Evolutionary conservation across 2,329 filamentous ascomycete species (phyloP).

Genomic region (Venturia aucupariae): DNA sequence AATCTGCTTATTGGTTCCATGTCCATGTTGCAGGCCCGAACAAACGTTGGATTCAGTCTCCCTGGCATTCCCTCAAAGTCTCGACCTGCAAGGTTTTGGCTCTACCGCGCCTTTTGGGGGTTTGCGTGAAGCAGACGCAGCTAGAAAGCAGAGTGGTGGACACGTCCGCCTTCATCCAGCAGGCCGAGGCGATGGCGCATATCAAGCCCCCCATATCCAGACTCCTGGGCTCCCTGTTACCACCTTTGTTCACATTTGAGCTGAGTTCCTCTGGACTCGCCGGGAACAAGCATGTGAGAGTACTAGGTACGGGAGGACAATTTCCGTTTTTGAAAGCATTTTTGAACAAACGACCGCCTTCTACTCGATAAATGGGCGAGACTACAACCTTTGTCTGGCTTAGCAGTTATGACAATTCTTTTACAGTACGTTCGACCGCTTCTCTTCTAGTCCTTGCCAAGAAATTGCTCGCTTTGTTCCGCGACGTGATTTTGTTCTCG

Average conservation of each 20-base stretch:
- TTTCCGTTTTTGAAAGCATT: neutral
- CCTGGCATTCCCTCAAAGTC: neutral
- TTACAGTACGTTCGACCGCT: neutral
- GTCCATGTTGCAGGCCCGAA: neutral
- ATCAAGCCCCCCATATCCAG: neutral
- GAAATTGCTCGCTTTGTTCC: too few relatives aligned
- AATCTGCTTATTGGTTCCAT: neutral
- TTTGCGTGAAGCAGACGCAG: neutral
- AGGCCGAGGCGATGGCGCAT: neutral
- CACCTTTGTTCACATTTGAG: neutral
- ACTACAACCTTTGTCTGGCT: neutral
- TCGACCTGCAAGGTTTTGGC: neutral
- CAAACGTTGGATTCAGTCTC: neutral
- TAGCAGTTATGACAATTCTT: neutral
- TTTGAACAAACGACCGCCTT: neutral
- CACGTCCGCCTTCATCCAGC: neutral
- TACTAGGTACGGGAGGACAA: neutral
- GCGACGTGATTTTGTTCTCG: neutral
- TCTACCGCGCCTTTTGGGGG: neutral
- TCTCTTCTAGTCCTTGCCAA: neutral
- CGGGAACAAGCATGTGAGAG: slow-evolving; percentile 1
- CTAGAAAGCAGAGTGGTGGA: neutral
- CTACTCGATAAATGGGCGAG: neutral
- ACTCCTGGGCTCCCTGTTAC: neutral
- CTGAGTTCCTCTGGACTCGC: neutral